phyloP scores from a whole-genome alignment of 176 grass and related monocot species.

The Cenchrus purpureus region DNA sequence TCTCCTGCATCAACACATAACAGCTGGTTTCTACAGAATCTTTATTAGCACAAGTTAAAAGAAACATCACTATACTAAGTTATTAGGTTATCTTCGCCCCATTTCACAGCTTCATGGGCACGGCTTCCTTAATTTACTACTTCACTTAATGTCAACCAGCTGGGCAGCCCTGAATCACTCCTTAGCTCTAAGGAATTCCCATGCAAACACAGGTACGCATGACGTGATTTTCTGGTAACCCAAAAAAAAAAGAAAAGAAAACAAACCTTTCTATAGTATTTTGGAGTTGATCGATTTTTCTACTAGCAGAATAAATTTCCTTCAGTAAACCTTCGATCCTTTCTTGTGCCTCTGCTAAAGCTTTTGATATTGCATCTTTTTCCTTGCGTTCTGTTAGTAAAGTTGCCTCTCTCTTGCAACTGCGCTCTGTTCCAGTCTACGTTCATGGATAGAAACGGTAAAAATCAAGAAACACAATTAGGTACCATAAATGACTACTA shows the following conservation, averaged over 20 bases:
- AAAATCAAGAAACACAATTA: slow-evolving; percentile 39
- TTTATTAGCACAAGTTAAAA: slow-evolving; percentile 29
- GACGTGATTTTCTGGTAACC: slow-evolving; percentile 35
- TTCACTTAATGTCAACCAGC: slow-evolving; percentile 32
- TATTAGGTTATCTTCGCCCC: slow-evolving; percentile 18
- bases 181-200: background rate
- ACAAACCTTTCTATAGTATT: slow-evolving; percentile 66
- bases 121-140: slow-evolving; percentile 29
- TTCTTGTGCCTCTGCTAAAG: slow-evolving; percentile 55
- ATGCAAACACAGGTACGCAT: slow-evolving; percentile 29
- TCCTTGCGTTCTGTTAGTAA: slow-evolving; percentile 62
- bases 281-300: slow-evolving; percentile 67
- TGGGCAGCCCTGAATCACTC: background rate
- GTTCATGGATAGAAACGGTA: slow-evolving; percentile 51
- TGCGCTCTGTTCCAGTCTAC: slow-evolving; percentile 62
- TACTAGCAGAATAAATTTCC: slow-evolving; percentile 64
- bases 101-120: slow-evolving; percentile 17
- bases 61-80: slow-evolving; percentile 3
- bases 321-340: slow-evolving; percentile 53
- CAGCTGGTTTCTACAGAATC: slow-evolving; percentile 6
- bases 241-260: background rate
- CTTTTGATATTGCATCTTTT: slow-evolving; percentile 59
- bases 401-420: slow-evolving; percentile 57
- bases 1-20: slow-evolving; percentile 20
- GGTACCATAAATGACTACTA: slow-evolving; percentile 33